Base-by-base conservation (phyloP, 441 rosid genomes). In the Erodium moschatum region DNA sequence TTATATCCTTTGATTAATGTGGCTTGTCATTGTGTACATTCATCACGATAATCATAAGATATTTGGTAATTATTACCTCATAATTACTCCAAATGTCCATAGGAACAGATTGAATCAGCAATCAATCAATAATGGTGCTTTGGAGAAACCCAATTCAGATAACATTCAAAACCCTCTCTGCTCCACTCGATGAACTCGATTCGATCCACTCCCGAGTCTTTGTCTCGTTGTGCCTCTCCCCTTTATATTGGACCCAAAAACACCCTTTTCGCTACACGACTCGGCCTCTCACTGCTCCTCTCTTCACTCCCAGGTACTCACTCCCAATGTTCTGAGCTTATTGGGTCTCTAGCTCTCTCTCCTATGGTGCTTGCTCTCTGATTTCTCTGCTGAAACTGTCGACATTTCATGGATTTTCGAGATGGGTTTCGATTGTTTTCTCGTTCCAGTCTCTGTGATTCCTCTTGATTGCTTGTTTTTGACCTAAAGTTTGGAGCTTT, bases 191-290 rank as follows among this genome's bases (percentile, higher is more conserved):
- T 44, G 50, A 44, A 10, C 8, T 33, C 6, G 38, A 33, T 42
- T 46, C 12, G 58, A 50, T 50, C 58, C 58, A 50, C 58, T 13
- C 6, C 58, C 19, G 58, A 15, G 18, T 50, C 27, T n/a, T 50
- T 50, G 58, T 13, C 58, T 50, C 6, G 0, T 50, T 50, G 6
- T 4, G 58, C 4, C n/a, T 44, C n/a, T 44, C 13, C 58, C 58
- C 58, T 50, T 48, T 50, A 50, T 13, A 50, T n/a, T n/a, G 58
- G 58, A 50, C 58, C 58, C 58, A 50, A 50, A 50, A 50, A 15
- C 6, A 15, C 58, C n/a, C 58, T 50, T 50, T 44, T 44, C 50
- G 50, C 50, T 44, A 10, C 50, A 44, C 50, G 50, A 10, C 50
- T 44, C 58, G 12, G 6, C 15, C 19, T 12, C 56, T 48, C 56